Conservation (phyloP, 164 flowering plant genomes). For the Protea cynaroides region DNA sequence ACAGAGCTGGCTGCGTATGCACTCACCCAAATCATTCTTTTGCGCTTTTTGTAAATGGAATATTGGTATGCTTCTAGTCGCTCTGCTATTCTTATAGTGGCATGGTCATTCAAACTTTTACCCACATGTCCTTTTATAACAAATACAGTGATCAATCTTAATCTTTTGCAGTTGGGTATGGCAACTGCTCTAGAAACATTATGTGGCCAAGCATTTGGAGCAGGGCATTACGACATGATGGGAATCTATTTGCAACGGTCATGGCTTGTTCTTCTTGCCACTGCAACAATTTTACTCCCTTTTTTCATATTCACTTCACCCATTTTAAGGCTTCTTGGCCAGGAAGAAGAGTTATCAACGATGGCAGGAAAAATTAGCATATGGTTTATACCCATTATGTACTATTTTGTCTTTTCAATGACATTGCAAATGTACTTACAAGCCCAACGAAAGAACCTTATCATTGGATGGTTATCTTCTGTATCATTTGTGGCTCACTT, state of each 20-base stretch:
- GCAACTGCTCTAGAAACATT: slow-evolving; percentile 28
- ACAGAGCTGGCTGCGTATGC: slow-evolving; percentile 26
- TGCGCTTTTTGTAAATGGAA: slow-evolving; percentile 26
- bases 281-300: slow-evolving; percentile 18
- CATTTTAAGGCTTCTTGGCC: slow-evolving; percentile 21
- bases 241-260: slow-evolving; percentile 18
- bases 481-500: slow-evolving; percentile 27
- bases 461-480: slow-evolving; percentile 27
- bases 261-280: slow-evolving; percentile 21
- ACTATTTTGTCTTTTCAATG: slow-evolving; percentile 17
- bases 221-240: slow-evolving; percentile 26
- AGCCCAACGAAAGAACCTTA: slow-evolving; percentile 39
- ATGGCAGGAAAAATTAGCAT: slow-evolving; percentile 25
- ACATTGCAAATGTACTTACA: slow-evolving; percentile 43
- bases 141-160: background rate
- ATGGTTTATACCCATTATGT: slow-evolving; percentile 40
- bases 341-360: slow-evolving; percentile 21
- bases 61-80: slow-evolving; percentile 17
- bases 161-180: slow-evolving; percentile 18
- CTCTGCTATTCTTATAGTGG: no score
- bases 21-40: slow-evolving; percentile 22
- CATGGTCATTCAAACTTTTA: no score
- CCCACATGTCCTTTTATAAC: no score
- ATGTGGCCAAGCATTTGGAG: slow-evolving; percentile 43
- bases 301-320: slow-evolving; percentile 21